Evolutionary conservation across 2,329 filamentous ascomycete species (phyloP), one percentile per base, ranked within the genome.

Genomic region (Aspergillus alliaceus): DNA sequence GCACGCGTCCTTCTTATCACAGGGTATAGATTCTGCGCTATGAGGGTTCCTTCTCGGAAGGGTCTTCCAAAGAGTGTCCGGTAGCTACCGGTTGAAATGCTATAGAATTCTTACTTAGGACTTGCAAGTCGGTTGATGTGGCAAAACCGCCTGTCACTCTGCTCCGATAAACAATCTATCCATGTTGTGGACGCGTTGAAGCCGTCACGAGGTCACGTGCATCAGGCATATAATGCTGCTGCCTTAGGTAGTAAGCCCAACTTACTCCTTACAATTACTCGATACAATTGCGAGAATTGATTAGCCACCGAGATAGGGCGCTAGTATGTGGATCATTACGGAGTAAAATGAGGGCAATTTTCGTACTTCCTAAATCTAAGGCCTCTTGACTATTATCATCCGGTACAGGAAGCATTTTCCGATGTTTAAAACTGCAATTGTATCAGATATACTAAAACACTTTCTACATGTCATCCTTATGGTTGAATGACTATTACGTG

Each of bases 161-260:
- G 46, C 46, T 64, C 55, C 11, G 40, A 32, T 52, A 49, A 53
- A 61, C 53, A 58, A 54, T 58, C 32, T 35, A 53, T 53, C 57
- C 56, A 18, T 29, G 51, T 54, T 57, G 44, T 53, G 29, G 67
- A 72, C 71, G 70, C 72, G 72, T 74, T 66, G 53, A 62, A 57
- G 56, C 61, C 56, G 67, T 73, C 72, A 64, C 72, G 72, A 71
- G 40, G 54, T 75, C 72, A 75, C 71, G 72, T 75, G 72, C 2
- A 11, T 22, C 35, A 53, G 51, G 51, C 39, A 53, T n/a, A 48
- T 20, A 2, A 48, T n/a, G 44, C 44, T 44, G 40, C 24, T 44
- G 40, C 40, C 40, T 44, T 44, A 29, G 22, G 14, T 35, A 24
- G 15, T 29, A 11, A 27, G 39, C 22, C 22, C n/a, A 44, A 5